phyloP scores from a whole-genome alignment of 2,329 filamentous ascomycete genomes.

The Exserohilum turcica region DNA sequence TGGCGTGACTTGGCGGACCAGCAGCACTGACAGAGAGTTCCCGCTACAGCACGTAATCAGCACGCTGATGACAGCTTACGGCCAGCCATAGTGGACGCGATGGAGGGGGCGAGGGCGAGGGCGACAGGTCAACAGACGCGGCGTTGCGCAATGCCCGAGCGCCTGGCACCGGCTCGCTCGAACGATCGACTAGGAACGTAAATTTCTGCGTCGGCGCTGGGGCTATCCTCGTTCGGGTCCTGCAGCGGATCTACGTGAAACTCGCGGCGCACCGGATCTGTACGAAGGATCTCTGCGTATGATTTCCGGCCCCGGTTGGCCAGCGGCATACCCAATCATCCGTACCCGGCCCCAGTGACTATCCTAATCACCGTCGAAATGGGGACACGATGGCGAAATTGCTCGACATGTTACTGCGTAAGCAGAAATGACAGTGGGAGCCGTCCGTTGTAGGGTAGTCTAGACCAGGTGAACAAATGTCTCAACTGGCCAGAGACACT shows the following conservation, averaged over 20 bases:
- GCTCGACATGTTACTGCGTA: conserved; percentile 8
- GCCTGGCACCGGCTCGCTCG: conserved; percentile 42
- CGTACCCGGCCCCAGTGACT: conserved; percentile 1
- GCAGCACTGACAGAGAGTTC: conserved; percentile 25
- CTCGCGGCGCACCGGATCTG: conserved; percentile 41
- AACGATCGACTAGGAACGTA: conserved; percentile 41
- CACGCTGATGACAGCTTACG: conserved; percentile 20
- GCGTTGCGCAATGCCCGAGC: conserved; percentile 49
- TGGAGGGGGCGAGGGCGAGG: conserved; percentile 10
- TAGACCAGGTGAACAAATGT: conserved; percentile 2
- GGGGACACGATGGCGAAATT: conserved; percentile 16
- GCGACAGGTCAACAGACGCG: conserved; percentile 33
- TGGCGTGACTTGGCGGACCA: conserved; percentile 18
- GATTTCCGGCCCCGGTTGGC: conserved; percentile 31
- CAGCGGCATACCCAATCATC: conserved; percentile 29
- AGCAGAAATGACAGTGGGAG: conserved; percentile 2
- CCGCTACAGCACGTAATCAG: conserved; percentile 23
- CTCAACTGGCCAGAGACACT: not conserved
- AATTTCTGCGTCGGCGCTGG: conserved; percentile 42
- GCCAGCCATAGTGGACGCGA: conserved; percentile 11
- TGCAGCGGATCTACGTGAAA: conserved; percentile 42
- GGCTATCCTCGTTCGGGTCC: conserved; percentile 37
- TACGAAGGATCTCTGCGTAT: conserved; percentile 38
- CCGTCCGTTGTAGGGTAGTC: not conserved
- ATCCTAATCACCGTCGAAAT: conserved; percentile 14